Conservation (phyloP, 2,329 filamentous ascomycete species). For the Ceratocystiopsis brevicomis region DNA sequence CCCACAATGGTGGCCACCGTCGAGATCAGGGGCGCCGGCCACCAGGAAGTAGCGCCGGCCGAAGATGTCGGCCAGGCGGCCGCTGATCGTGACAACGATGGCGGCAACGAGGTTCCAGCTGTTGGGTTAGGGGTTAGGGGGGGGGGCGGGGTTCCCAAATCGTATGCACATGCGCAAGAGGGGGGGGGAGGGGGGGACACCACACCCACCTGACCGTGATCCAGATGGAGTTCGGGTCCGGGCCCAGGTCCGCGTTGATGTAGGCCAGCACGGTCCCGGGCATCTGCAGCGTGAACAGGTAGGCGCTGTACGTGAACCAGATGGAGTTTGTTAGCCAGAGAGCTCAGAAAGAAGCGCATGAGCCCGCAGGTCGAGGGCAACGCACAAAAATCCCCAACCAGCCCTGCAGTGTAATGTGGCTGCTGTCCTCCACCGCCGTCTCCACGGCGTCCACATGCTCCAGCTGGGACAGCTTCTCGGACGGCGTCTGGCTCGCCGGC, state of each 20-base stretch:
- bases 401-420: no score
- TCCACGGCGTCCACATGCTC: no score
- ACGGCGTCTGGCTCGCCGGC: no score
- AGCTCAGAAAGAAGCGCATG: no score
- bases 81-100: slow-evolving; percentile 7
- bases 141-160: no score
- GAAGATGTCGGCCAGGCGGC: not conserved
- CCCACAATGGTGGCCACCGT: not conserved
- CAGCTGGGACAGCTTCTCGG: no score
- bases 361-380: no score
- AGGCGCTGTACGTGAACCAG: slow-evolving; percentile 6
- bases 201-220: slow-evolving; percentile 1
- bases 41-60: not conserved
- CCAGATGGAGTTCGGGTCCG: slow-evolving; percentile 4
- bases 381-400: no score
- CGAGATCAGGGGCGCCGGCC: not conserved
- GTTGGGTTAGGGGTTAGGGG: not conserved
- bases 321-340: no score
- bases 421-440: no score
- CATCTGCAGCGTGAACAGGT: slow-evolving; percentile 3
- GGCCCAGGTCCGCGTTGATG: slow-evolving; percentile 4
- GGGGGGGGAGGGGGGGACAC: not conserved
- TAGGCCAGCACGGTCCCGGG: slow-evolving; percentile 2
- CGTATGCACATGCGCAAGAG: no score
- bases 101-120: slow-evolving; percentile 13